These are phyloP conservation scores for Eragrostis tef DNA, from an alignment of 202 grass and related monocot genomes.

Conservation along the genomic window DNA sequence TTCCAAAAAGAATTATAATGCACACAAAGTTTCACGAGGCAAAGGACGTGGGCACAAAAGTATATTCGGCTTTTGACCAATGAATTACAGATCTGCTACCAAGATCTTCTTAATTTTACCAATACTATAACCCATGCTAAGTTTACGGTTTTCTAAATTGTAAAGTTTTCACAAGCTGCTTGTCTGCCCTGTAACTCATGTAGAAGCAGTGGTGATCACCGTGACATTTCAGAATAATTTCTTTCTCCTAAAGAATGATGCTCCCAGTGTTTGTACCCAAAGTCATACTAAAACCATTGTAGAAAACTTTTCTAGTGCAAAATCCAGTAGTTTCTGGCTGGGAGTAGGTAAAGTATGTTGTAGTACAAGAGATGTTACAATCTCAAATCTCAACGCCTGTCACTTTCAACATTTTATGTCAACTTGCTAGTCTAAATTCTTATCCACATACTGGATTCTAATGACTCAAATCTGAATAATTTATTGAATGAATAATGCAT, in stretches of 20 bases:
- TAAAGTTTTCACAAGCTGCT: neutral
- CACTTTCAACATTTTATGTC: neutral
- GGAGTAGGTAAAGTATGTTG: neutral
- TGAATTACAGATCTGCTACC: neutral
- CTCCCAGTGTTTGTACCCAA: neutral
- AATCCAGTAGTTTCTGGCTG: neutral
- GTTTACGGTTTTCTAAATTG: neutral
- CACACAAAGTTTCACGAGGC: neutral
- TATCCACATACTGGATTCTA: neutral
- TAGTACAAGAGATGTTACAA: neutral
- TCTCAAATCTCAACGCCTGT: neutral
- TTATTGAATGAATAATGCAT: neutral
- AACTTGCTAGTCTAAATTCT: conserved; percentile 24
- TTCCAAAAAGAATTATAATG: neutral
- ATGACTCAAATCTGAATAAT: neutral
- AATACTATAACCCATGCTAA: neutral
- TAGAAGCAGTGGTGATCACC: neutral
- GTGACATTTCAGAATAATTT: conserved; percentile 29
- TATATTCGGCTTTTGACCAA: neutral
- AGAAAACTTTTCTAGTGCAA: neutral
- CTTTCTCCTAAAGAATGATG: conserved; percentile 25
- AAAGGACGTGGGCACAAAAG: neutral
- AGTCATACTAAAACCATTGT: neutral
- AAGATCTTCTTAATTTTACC: neutral
- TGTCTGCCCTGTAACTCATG: neutral